Conservation (phyloP, 2,329 filamentous ascomycete species). For the Dothideomycetidae sp. region DNA sequence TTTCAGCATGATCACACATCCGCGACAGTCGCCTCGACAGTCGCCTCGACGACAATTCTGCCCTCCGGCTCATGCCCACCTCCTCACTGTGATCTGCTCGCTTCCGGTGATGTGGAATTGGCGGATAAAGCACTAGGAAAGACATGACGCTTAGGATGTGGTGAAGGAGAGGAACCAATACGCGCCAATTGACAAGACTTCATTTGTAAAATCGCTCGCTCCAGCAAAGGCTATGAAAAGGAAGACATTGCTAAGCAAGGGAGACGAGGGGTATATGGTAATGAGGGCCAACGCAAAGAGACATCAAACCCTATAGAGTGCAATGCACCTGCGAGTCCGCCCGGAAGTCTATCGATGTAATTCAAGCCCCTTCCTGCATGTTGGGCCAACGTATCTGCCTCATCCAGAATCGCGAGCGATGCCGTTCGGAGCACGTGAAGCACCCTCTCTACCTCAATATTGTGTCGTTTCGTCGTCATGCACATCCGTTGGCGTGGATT, state of each 20-base stretch:
- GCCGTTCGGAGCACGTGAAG: slow-evolving; percentile 1
- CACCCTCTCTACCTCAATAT: slow-evolving; percentile 3
- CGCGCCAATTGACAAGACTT: no score
- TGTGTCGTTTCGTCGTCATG: slow-evolving; percentile 8
- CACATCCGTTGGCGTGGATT: slow-evolving; percentile 3
- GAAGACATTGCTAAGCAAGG: background rate
- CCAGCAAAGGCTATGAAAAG: background rate
- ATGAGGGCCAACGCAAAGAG: background rate
- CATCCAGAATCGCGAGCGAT: background rate
- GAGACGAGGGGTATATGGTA: slow-evolving; percentile 6
- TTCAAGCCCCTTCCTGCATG: slow-evolving; percentile 2
- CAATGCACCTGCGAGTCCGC: background rate
- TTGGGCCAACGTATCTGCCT: slow-evolving; percentile 1
- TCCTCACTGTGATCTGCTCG: no score
- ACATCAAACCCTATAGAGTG: background rate
- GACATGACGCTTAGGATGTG: no score
- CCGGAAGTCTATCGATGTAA: slow-evolving; percentile 8
- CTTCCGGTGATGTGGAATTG: no score
- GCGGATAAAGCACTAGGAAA: no score
- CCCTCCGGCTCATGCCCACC: no score
- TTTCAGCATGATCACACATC: no score
- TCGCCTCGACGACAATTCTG: no score
- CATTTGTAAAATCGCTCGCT: background rate
- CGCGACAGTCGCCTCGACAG: no score
- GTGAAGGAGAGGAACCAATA: no score